These are phyloP conservation scores for Conringia planisiliqua DNA, from an alignment of 345 rosid species.

Conservation along the genomic window DNA sequence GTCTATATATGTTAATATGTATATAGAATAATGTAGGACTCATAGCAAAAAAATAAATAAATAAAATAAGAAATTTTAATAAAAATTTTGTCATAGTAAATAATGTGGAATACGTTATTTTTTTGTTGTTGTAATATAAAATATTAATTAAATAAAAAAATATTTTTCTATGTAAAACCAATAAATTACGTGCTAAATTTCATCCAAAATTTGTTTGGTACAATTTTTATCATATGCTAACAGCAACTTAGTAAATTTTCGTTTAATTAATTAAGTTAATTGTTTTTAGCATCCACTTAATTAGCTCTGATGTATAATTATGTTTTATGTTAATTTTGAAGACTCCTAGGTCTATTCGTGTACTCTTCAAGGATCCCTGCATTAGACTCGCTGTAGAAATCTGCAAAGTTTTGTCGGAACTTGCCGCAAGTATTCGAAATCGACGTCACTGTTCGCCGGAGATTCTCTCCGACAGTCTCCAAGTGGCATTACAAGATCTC, in stretches of 20 bases:
- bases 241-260: not conserved
- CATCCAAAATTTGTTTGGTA: not conserved
- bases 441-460: constrained; percentile 73
- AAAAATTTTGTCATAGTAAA: too few relatives aligned
- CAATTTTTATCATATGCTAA: not conserved
- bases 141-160: too few relatives aligned
- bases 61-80: too few relatives aligned
- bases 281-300: not conserved
- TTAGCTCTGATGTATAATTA: not conserved
- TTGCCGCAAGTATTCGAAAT: constrained; percentile 49
- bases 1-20: not conserved
- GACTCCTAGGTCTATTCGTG: constrained; percentile 69
- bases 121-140: too few relatives aligned
- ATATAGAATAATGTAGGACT: not conserved
- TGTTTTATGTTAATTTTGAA: constrained; percentile 12
- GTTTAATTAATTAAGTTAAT: not conserved
- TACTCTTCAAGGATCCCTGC: constrained; percentile 75
- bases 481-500: constrained; percentile 71
- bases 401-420: constrained; percentile 56
- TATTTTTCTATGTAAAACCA: too few relatives aligned
- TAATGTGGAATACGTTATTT: too few relatives aligned
- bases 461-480: constrained; percentile 70
- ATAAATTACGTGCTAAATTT: not conserved
- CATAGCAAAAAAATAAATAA: too few relatives aligned
- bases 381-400: constrained; percentile 61